Conservation (phyloP, 106 monocot species). For the Hemerocallis citrina region DNA sequence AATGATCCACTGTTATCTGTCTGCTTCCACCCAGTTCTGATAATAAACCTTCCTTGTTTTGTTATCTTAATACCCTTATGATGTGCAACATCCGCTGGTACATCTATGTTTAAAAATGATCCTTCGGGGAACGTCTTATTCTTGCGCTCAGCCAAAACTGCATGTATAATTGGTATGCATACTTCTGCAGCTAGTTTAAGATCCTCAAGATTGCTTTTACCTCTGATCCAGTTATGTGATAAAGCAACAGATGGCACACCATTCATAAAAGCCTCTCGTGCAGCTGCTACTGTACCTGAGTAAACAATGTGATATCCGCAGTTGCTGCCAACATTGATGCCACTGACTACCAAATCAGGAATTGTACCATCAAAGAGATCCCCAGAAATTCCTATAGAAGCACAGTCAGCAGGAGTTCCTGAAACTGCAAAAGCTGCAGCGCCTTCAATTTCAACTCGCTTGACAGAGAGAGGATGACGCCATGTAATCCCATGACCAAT, state of each 20-base stretch:
- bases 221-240: conserved; percentile 71
- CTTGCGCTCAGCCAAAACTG: conserved; percentile 41
- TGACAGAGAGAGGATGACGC: conserved; percentile 50
- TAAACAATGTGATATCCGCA: conserved; percentile 88
- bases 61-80: conserved; percentile 92
- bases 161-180: conserved; percentile 80
- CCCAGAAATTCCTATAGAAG: conserved; percentile 80
- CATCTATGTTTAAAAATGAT: conserved; percentile 77
- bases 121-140: conserved; percentile 47
- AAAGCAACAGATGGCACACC: conserved; percentile 70
- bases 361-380: conserved; percentile 66
- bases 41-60: conserved; percentile 59
- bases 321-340: conserved; percentile 85
- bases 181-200: conserved; percentile 63
- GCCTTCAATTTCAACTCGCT: conserved; percentile 58
- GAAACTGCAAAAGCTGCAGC: conserved; percentile 79
- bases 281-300: conserved; percentile 95
- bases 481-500: conserved; percentile 79
- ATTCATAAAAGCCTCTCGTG: conserved; percentile 87
- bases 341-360: conserved; percentile 92
- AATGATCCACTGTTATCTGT: conserved; percentile 26
- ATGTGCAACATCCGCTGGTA: conserved; percentile 70
- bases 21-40: conserved; percentile 64
- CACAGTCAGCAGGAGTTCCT: conserved; percentile 95
- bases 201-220: conserved; percentile 55